A percentile compares a stretch with the other conserved stretches of the same genome.
Evolutionary conservation across 768 basidiomycete species (phyloP).

Genomic region (Hortiboletus campestris): DNA sequence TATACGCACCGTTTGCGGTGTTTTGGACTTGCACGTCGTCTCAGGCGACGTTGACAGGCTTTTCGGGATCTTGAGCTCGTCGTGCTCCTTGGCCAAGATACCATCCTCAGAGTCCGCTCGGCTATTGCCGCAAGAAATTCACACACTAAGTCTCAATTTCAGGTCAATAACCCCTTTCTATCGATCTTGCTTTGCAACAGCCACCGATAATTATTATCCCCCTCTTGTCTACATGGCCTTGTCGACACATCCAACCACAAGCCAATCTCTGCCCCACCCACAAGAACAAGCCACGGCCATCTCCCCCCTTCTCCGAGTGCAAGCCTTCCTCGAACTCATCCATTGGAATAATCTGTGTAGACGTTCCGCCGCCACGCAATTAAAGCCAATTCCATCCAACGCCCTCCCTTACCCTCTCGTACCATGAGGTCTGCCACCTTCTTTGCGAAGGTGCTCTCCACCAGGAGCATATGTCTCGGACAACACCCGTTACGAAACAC

Average conservation of each 20-base stretch:
- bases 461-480: slow-evolving; percentile 35
- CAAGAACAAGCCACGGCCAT: slow-evolving; percentile 57
- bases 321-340: slow-evolving; percentile 33
- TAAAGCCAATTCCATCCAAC: slow-evolving; percentile 61
- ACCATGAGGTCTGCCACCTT: slow-evolving; percentile 47
- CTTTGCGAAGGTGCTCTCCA: slow-evolving; percentile 27
- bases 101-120: slow-evolving; percentile 19
- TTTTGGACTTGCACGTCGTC: slow-evolving; percentile 40
- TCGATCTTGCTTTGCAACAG: slow-evolving; percentile 52
- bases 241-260: slow-evolving; percentile 31
- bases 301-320: slow-evolving; percentile 8
- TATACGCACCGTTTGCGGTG: slow-evolving; percentile 40
- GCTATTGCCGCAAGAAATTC: slow-evolving; percentile 18
- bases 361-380: slow-evolving; percentile 58
- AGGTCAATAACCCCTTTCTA: slow-evolving; percentile 12
- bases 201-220: slow-evolving; percentile 63
- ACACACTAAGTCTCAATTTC: slow-evolving; percentile 11
- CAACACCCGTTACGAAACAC: slow-evolving; percentile 55
- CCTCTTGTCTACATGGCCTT: slow-evolving; percentile 25
- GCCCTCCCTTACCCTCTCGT: slow-evolving; percentile 3
- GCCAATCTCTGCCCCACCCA: slow-evolving; percentile 35
- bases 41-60: slow-evolving; percentile 40
- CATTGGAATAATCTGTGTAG: slow-evolving; percentile 37
- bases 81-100: slow-evolving; percentile 9
- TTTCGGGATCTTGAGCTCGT: slow-evolving; percentile 24